Evolutionary conservation across 805 yeast species (phyloP).

Genomic region (Kazachstania kunashirensis): DNA sequence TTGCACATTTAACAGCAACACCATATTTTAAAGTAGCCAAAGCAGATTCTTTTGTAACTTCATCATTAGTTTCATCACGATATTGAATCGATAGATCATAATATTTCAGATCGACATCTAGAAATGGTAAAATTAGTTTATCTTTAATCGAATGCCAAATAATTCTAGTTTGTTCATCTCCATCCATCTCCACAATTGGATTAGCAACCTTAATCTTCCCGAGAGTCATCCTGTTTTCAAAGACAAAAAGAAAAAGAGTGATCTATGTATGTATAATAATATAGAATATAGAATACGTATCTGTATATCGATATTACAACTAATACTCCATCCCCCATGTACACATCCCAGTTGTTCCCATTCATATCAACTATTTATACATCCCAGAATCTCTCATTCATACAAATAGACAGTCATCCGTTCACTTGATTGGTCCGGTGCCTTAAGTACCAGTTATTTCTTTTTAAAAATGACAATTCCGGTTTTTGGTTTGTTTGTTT

Average conservation of each 20-base stretch:
- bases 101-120: conserved; percentile 82
- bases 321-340: no score
- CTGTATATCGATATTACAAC: no score
- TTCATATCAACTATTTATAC: no score
- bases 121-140: conserved; percentile 72
- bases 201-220: conserved; percentile 66
- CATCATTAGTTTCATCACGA: conserved; percentile 80
- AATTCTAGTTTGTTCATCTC: conserved; percentile 95
- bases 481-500: no score
- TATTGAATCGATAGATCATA: conserved; percentile 81
- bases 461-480: no score
- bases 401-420: no score
- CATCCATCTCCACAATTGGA: conserved; percentile 95
- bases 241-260: not conserved
- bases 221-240: not conserved
- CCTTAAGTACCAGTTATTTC: no score
- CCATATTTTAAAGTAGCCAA: conserved; percentile 78
- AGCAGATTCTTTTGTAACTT: conserved; percentile 85
- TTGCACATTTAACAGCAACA: conserved; percentile 95
- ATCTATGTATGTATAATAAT: no score
- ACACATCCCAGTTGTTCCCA: no score
- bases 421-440: no score
- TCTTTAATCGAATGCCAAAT: conserved; percentile 90
- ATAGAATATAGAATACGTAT: no score
- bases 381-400: no score